phyloP scores from a whole-genome alignment of 2,329 filamentous ascomycete genomes.

The Canariomyces notabilis region DNA sequence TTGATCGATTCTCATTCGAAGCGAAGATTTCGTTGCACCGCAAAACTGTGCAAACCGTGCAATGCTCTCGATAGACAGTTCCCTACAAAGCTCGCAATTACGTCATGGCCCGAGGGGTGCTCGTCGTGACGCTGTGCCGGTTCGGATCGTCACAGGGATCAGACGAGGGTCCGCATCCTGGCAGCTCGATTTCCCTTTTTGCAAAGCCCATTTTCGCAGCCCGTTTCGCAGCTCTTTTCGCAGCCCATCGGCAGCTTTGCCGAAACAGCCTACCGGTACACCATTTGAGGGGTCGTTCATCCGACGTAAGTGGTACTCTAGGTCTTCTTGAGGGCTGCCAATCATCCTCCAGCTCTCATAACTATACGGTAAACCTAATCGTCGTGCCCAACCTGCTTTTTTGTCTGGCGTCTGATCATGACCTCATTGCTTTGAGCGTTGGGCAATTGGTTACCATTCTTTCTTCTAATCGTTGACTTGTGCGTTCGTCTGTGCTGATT shows the following conservation, averaged over 20 bases:
- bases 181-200: background rate
- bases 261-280: too few relatives aligned
- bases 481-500: background rate
- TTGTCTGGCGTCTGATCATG: conserved; percentile 4
- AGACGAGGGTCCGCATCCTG: background rate
- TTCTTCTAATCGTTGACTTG: background rate
- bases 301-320: background rate
- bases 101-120: conserved; percentile 12
- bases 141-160: conserved; percentile 12
- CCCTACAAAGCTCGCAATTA: too few relatives aligned
- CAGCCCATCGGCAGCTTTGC: too few relatives aligned
- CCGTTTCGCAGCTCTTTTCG: too few relatives aligned
- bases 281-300: background rate
- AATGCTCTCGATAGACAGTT: too few relatives aligned
- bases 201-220: background rate
- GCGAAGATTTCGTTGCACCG: too few relatives aligned
- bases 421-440: conserved; percentile 8
- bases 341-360: too few relatives aligned
- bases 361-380: too few relatives aligned
- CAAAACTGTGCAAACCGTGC: background rate
- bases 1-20: too few relatives aligned
- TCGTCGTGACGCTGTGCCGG: background rate
- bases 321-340: background rate
- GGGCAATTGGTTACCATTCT: background rate
- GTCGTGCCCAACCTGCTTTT: conserved; percentile 9